Evolutionary conservation across 371 early-diverging fungal species (phyloP), one percentile per base, ranked within the genome.

Genomic region (Mortierella sp.): DNA sequence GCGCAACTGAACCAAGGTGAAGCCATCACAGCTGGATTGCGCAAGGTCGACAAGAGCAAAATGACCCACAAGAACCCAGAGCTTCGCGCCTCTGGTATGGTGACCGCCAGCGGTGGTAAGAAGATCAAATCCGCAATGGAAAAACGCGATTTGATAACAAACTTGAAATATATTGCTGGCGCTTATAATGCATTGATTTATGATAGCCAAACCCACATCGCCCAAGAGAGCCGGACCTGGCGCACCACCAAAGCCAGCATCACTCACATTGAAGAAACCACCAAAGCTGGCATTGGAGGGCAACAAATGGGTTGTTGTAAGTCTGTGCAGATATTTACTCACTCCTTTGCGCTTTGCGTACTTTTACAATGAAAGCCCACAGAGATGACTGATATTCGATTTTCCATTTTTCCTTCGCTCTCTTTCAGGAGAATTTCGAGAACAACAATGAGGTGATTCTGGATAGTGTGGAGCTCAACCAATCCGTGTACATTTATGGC

Each of bases 21-120:
- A 39, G 79, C 66, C 28, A 83, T 97, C 52, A 97, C 97, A 8
- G 67, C 92, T 24, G 92, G 91, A 15, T 83, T 98, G 67, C 91
- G 92, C 55, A 97, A 97, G 82, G 99, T 98, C 1, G 96, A 96
- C 62, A 93, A 91, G 83, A 87, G 87, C 55, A 90, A 98, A 78
- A 97, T 97, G 97, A 97, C 97, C 14, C 97, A 97, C 86, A 98
- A 98, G 82, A 97, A 97, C 84, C 97, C 97, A 1, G 87, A 83
- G 19, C 80, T 97, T 19, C 89, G 97, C 24, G 88, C 87, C 4
- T 71, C 84, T 37, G 82, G 88, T 31, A 80, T 85, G 46, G 93
- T 91, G 2, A 61, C 75, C 7, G 48, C 66, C 31, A 27, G 51
- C 3, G 9, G 68, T 48, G 78, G 79, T 82, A 72, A 44, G 47